Conservation (phyloP, 176 grass and related monocot genomes). For the Rhynchospora pubera region DNA sequence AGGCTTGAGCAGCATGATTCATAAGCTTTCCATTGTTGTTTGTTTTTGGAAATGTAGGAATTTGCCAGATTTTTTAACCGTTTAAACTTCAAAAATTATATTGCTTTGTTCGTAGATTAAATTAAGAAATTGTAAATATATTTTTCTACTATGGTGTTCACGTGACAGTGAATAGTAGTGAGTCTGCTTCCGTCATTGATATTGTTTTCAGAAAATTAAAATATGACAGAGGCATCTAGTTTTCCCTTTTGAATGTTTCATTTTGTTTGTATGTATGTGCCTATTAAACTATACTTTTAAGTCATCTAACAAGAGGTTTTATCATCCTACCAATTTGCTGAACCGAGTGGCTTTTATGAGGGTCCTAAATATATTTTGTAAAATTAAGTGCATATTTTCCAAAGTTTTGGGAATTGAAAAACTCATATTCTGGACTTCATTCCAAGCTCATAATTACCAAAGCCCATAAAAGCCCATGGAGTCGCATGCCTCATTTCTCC, state of each 20-base stretch:
- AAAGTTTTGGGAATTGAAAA: neutral
- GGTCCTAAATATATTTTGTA: neutral
- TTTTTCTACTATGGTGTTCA: neutral
- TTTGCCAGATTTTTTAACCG: neutral
- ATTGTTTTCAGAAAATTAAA: neutral
- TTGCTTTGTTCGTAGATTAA: neutral
- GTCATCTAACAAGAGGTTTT: too few species aligned
- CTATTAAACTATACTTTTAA: neutral
- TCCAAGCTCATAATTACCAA: neutral
- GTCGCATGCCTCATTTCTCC: neutral
- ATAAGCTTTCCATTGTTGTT: neutral
- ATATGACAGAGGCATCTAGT: neutral
- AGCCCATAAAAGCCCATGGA: neutral
- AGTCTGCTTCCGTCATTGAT: neutral
- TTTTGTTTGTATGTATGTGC: neutral
- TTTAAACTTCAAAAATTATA: neutral
- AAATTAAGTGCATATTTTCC: neutral
- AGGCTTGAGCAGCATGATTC: constrained; percentile 18
- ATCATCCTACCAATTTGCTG: too few species aligned
- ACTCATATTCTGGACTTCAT: neutral
- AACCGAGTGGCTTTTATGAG: neutral
- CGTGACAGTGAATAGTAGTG: neutral
- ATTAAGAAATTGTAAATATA: constrained; percentile 5
- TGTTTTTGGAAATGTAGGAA: neutral
- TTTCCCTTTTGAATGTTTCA: neutral